Percentiles rank a stretch among this genome's conserved stretches.
These are phyloP conservation scores for Aspergillus sp. DNA, from an alignment of 2,329 filamentous ascomycete species.

Conservation along the genomic window DNA sequence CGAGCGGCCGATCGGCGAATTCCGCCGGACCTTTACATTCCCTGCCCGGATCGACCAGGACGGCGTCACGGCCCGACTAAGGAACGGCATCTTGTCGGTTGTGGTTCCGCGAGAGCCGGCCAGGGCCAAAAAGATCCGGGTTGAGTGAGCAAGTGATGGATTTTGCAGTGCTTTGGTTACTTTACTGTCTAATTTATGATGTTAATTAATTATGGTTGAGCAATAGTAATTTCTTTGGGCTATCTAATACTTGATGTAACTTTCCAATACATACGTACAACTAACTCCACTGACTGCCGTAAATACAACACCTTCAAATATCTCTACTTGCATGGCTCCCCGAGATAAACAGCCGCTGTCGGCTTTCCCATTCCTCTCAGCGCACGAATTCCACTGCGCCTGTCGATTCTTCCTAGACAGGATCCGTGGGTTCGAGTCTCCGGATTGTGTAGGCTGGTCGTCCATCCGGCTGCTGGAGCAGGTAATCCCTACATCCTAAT, in stretches of 20 bases:
- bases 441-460: conserved; percentile 46
- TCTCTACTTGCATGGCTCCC: conserved; percentile 8
- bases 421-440: conserved; percentile 45
- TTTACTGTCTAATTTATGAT: too few relatives aligned
- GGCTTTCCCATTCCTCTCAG: conserved; percentile 51
- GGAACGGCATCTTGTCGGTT: conserved; percentile 51
- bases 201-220: too few relatives aligned
- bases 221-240: too few relatives aligned
- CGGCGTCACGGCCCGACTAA: conserved; percentile 51
- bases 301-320: too few relatives aligned
- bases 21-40: conserved; percentile 52
- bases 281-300: too few relatives aligned
- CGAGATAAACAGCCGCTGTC: conserved; percentile 11
- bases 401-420: conserved; percentile 49
- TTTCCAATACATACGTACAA: too few relatives aligned
- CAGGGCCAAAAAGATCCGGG: too few relatives aligned
- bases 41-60: conserved; percentile 51
- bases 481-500: conserved; percentile 16
- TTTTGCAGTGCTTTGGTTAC: too few relatives aligned
- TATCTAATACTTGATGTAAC: too few relatives aligned
- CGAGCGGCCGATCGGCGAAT: conserved; percentile 51
- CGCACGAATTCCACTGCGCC: conserved; percentile 54
- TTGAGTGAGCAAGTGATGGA: too few relatives aligned
- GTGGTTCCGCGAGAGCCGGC: too few relatives aligned
- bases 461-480: conserved; percentile 21